Evolutionary conservation across 176 grass and related monocot genomes (phyloP).

Genomic region (Oryza glumipatula): DNA sequence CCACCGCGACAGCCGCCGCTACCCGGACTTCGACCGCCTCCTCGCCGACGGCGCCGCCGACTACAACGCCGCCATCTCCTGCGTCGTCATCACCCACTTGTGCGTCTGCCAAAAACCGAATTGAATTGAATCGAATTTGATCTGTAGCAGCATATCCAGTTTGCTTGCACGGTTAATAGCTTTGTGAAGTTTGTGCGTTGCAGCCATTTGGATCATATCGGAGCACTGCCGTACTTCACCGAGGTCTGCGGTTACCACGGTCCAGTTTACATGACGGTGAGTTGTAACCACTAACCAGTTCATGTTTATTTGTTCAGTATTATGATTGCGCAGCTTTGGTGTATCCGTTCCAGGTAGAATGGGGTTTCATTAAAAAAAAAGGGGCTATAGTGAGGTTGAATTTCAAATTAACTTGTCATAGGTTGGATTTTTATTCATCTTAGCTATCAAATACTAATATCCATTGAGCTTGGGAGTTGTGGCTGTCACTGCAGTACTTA

Average conservation of each 20-base stretch:
- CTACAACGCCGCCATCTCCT: slow-evolving; percentile 68
- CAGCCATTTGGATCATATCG: slow-evolving; percentile 97
- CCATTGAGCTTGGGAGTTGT: not conserved
- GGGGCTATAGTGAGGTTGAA: not conserved
- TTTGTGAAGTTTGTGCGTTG: slow-evolving; percentile 22
- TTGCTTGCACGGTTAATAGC: not conserved
- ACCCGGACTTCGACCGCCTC: slow-evolving; percentile 72
- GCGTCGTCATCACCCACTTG: slow-evolving; percentile 95
- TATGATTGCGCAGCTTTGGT: not conserved
- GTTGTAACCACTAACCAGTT: slow-evolving; percentile 1
- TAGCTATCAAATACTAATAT: slow-evolving; percentile 12
- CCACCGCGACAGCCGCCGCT: slow-evolving; percentile 63
- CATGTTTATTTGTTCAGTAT: not conserved
- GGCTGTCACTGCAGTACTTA: not conserved
- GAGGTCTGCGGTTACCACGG: slow-evolving; percentile 89
- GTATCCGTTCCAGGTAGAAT: not conserved
- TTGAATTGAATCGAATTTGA: not conserved
- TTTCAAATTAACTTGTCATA: not conserved
- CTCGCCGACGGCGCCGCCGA: slow-evolving; percentile 31
- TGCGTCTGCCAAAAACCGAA: slow-evolving; percentile 19
- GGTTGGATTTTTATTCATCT: not conserved
- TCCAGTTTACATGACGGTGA: slow-evolving; percentile 92
- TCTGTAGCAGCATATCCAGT: not conserved
- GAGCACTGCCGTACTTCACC: slow-evolving; percentile 86
- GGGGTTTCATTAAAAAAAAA: not conserved